These are phyloP conservation scores for Penicillium sp. DNA, from an alignment of 2,329 filamentous ascomycete species.

Conservation along the genomic window DNA sequence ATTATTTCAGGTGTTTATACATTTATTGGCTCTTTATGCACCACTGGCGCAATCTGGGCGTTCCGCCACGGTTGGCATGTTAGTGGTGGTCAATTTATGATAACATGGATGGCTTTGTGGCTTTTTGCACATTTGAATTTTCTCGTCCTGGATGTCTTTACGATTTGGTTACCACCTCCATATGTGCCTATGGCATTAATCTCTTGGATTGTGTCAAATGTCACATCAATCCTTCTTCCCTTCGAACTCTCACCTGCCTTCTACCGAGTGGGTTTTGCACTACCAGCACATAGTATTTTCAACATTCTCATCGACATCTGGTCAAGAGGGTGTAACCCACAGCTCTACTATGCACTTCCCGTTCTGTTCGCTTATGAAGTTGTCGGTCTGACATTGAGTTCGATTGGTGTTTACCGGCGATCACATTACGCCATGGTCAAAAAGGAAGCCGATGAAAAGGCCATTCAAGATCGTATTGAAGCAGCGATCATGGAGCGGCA, in stretches of 20 bases:
- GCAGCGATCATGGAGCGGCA: slow-evolving; percentile 10
- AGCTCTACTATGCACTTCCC: slow-evolving; percentile 46
- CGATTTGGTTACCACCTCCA: slow-evolving; percentile 44
- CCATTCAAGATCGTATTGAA: slow-evolving; percentile 13
- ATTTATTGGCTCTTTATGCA: slow-evolving; percentile 46
- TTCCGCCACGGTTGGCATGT: slow-evolving; percentile 49
- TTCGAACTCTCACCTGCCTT: slow-evolving; percentile 50
- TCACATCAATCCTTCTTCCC: slow-evolving; percentile 48
- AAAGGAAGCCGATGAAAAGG: slow-evolving; percentile 22
- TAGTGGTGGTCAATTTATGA: slow-evolving; percentile 44
- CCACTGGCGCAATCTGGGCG: slow-evolving; percentile 49
- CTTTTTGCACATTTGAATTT: slow-evolving; percentile 52
- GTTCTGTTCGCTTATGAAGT: slow-evolving; percentile 50
- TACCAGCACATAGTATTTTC: slow-evolving; percentile 49
- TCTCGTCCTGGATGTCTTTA: slow-evolving; percentile 49
- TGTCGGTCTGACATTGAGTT: slow-evolving; percentile 15
- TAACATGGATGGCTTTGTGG: slow-evolving; percentile 52
- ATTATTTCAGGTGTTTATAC: slow-evolving; percentile 44
- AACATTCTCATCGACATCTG: slow-evolving; percentile 50
- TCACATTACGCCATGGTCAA: slow-evolving; percentile 22
- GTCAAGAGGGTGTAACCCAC: slow-evolving; percentile 48
- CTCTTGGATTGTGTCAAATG: slow-evolving; percentile 51
- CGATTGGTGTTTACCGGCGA: slow-evolving; percentile 26
- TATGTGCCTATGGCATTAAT: slow-evolving; percentile 52
- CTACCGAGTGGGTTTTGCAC: slow-evolving; percentile 45